A percentile compares a stretch with the other conserved stretches of the same genome.
Conservation (phyloP, 2,329 filamentous ascomycete species). For the Myrmaecium sp. region DNA sequence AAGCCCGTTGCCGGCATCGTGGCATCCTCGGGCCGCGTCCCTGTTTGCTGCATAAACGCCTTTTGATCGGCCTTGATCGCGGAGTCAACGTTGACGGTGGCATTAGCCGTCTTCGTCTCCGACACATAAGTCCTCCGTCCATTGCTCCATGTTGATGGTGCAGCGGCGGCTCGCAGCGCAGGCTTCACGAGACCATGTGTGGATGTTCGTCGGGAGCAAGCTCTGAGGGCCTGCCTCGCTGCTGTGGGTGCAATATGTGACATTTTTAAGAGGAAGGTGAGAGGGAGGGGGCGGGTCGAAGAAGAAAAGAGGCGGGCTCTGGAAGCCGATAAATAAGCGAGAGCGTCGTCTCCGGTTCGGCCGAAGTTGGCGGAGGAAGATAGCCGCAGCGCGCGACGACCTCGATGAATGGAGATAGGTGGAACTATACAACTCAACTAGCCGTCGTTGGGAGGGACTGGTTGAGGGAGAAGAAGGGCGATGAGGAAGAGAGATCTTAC, state of each 20-base stretch:
- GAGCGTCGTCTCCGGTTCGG: not conserved
- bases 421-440: too few relatives aligned
- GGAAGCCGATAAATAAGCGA: conserved; percentile 3
- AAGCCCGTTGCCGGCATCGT: conserved; percentile 41
- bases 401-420: too few relatives aligned
- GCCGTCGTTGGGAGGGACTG: too few relatives aligned
- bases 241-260: conserved; percentile 42
- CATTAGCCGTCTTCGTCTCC: conserved; percentile 61
- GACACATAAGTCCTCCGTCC: conserved; percentile 60
- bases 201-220: conserved; percentile 34
- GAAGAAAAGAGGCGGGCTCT: conserved; percentile 4
- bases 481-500: too few relatives aligned
- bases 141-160: conserved; percentile 14
- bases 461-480: too few relatives aligned
- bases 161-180: conserved; percentile 23
- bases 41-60: conserved; percentile 48
- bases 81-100: conserved; percentile 66
- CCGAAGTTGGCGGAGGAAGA: conserved; percentile 2
- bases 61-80: conserved; percentile 77
- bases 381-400: too few relatives aligned
- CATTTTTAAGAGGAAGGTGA: conserved; percentile 18
- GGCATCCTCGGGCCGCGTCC: conserved; percentile 36
- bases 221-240: conserved; percentile 56
- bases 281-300: conserved; percentile 5
- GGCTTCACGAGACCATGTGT: conserved; percentile 23